Conservation (phyloP, 2,329 filamentous ascomycete species). For the Myrmaecium sp. region DNA sequence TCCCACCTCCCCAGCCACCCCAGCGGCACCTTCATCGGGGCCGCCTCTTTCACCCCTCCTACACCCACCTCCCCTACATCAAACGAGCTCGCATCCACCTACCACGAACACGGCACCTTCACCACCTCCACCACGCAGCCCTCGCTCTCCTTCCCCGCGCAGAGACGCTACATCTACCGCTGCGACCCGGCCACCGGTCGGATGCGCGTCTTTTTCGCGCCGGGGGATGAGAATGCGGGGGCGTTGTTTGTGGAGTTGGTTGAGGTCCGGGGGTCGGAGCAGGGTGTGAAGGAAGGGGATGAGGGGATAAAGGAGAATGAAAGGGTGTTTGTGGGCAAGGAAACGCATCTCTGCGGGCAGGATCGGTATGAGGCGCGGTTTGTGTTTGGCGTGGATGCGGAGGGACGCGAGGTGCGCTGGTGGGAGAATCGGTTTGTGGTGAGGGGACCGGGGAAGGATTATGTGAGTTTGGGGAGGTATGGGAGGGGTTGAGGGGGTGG, state of each 20-base stretch:
- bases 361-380: conserved; percentile 59
- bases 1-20: conserved; percentile 43
- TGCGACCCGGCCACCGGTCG: conserved; percentile 28
- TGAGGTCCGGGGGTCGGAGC: conserved; percentile 14
- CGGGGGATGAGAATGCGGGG: conserved; percentile 45
- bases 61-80: conserved; percentile 27
- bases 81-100: conserved; percentile 43
- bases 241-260: conserved; percentile 65
- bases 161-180: conserved; percentile 54
- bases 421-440: conserved; percentile 23
- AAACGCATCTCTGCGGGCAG: conserved; percentile 52
- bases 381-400: conserved; percentile 31
- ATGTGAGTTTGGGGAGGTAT: conserved; percentile 21
- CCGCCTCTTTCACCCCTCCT: conserved; percentile 45
- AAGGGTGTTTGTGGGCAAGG: conserved; percentile 41
- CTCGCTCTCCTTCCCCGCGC: conserved; percentile 40
- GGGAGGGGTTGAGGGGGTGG: too few relatives aligned
- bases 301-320: conserved; percentile 9
- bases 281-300: conserved; percentile 6
- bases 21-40: conserved; percentile 48
- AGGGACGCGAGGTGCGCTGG: conserved; percentile 7
- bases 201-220: conserved; percentile 55
- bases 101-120: conserved; percentile 51
- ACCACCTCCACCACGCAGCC: conserved; percentile 34
- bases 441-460: conserved; percentile 23